A percentile compares a stretch with the other conserved stretches of the same genome.
Conservation (phyloP, 2,329 filamentous ascomycete species). For the Cladorrhinum sp. region DNA sequence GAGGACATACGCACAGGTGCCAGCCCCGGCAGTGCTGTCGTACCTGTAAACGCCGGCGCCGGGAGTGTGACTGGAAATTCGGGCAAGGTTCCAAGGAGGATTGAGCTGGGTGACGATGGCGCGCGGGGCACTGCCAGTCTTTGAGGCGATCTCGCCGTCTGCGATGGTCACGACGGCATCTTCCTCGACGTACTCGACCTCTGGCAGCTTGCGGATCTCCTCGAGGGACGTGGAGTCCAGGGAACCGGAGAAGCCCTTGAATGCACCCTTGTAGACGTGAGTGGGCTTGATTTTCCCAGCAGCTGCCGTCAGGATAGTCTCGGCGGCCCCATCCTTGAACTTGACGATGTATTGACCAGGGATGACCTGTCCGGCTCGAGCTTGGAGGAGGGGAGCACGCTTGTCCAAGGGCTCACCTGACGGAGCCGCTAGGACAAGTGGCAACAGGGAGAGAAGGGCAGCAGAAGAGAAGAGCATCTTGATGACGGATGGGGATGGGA, state of each 20-base stretch:
- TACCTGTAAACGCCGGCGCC: slow-evolving; percentile 29
- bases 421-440: neutral
- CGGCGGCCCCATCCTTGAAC: slow-evolving; percentile 35
- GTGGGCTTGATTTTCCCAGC: slow-evolving; percentile 25
- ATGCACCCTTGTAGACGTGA: slow-evolving; percentile 28
- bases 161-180: slow-evolving; percentile 31
- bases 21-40: slow-evolving; percentile 30
- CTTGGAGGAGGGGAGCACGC: slow-evolving; percentile 35
- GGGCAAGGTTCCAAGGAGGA: slow-evolving; percentile 31
- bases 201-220: slow-evolving; percentile 23
- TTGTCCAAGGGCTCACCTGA: neutral
- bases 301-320: slow-evolving; percentile 23
- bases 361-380: slow-evolving; percentile 35
- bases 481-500: neutral
- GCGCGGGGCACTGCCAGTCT: slow-evolving; percentile 8
- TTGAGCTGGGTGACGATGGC: slow-evolving; percentile 27
- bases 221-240: slow-evolving; percentile 25
- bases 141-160: neutral
- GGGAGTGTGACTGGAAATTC: slow-evolving; percentile 25
- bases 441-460: neutral
- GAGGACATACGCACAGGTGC: slow-evolving; percentile 38
- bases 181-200: slow-evolving; percentile 33
- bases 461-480: neutral
- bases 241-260: slow-evolving; percentile 31
- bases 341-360: slow-evolving; percentile 45